A percentile compares a stretch with the other conserved stretches of the same genome.
These are phyloP conservation scores for Castanea sativa DNA, from an alignment of 306 rosid genomes.

Conservation along the genomic window DNA sequence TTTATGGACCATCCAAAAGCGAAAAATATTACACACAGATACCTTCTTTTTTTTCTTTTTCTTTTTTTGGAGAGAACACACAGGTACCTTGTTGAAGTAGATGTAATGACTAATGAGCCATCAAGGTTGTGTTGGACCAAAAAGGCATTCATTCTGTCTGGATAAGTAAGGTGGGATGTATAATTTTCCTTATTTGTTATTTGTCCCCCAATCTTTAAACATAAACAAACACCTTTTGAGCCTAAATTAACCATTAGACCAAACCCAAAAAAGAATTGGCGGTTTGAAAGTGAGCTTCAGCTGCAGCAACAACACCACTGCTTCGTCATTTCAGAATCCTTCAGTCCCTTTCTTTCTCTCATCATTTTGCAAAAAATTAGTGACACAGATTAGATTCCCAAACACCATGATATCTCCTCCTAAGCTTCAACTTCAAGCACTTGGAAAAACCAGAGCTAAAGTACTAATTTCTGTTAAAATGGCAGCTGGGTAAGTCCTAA, in stretches of 20 bases:
- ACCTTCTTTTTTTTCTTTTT: no score
- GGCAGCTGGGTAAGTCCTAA: conserved; percentile 40
- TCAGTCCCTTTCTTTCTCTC: conserved; percentile 4
- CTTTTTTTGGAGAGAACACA: no score
- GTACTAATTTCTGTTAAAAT: conserved; percentile 21
- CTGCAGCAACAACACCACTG: background rate
- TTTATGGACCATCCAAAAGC: background rate
- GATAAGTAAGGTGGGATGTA: background rate
- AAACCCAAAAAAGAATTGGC: conserved; percentile 14
- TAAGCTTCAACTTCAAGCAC: conserved; percentile 29
- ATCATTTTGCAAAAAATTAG: background rate
- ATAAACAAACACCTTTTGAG: no score
- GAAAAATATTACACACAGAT: background rate
- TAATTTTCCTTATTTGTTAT: no score
- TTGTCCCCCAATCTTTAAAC: no score
- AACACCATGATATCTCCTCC: conserved; percentile 12
- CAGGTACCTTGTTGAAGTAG: background rate
- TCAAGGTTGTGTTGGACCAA: no score
- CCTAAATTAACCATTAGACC: background rate
- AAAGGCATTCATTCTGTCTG: background rate
- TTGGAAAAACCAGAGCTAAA: conserved; percentile 19
- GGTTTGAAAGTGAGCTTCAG: conserved; percentile 9
- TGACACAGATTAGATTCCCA: conserved; percentile 15
- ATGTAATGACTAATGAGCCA: background rate
- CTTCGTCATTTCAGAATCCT: no score